Evolutionary conservation across 306 rosid species (phyloP), one percentile per base, ranked within the genome.

Genomic region (Cercis canadensis): DNA sequence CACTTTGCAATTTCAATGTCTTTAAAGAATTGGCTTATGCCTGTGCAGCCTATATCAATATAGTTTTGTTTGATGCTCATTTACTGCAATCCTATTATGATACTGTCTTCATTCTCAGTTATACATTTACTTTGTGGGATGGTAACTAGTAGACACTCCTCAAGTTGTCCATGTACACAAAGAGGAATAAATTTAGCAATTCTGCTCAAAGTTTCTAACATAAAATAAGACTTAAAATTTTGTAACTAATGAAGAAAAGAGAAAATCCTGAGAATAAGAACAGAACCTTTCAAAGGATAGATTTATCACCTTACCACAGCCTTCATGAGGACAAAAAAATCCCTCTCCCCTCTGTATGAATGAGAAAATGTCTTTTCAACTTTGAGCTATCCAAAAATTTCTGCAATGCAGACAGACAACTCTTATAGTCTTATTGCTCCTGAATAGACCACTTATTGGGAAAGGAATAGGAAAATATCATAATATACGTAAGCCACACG

Each of bases 301-400:
- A 78, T 73, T 72, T 61, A 78, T 87, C 80, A 94, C 99, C 99
- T 94, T 94, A 53, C 99, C 99, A 80, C 99, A 94, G 83, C 99
- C 99, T 86, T 94, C 97, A 82, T 85, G 89, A 47, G 96, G 96
- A 70, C 97, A 94, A 8, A 91, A 90, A 77, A 87, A 94, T 63
- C 89, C 92, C 80, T n/a, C 97, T 83, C 75, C 89, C 97, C 71
- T 92, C 99, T 4, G 97, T 89, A 79, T 94, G 99, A 82, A 89
- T 94, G 74, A 89, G 92, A 75, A 87, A 89, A 83, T 94, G 97
- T 57, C 97, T 85, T 87, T 91, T 91, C 92, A 94, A 67, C 89
- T 94, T 94, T 55, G 99, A 94, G 80, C 99, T 91, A 69, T 94
- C 99, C 85, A 94, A 80, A 85, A 91, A 94, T 91, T 94, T 94